Percentiles rank a stretch among this genome's conserved stretches.
Conservation (phyloP, 352 stramenopile genomes). For the Plasmopara viticola region DNA sequence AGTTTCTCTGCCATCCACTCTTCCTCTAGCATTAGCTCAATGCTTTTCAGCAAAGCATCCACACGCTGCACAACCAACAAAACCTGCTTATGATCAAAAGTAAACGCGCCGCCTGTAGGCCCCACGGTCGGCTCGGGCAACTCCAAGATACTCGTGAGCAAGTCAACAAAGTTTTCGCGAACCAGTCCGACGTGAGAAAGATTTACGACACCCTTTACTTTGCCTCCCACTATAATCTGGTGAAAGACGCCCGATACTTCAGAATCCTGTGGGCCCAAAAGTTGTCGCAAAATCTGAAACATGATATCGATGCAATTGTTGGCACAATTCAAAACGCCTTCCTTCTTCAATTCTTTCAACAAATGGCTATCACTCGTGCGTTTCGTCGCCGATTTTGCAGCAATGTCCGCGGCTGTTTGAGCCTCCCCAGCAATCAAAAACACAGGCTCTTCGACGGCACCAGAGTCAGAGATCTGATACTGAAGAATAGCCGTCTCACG, state of each 20-base stretch:
- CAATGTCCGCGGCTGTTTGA: slow-evolving; percentile 62
- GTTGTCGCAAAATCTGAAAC: slow-evolving; percentile 74
- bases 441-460: slow-evolving; percentile 75
- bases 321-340: slow-evolving; percentile 58
- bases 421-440: slow-evolving; percentile 83
- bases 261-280: slow-evolving; percentile 64
- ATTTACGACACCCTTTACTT: slow-evolving; percentile 52
- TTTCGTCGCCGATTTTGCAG: slow-evolving; percentile 46
- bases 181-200: slow-evolving; percentile 69
- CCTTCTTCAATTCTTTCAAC: slow-evolving; percentile 70
- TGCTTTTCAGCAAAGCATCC: slow-evolving; percentile 71
- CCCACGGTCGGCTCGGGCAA: slow-evolving; percentile 68
- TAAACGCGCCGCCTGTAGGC: slow-evolving; percentile 40
- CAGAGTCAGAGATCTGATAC: slow-evolving; percentile 83
- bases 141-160: slow-evolving; percentile 80
- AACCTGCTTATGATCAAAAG: slow-evolving; percentile 70
- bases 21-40: slow-evolving; percentile 82
- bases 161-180: slow-evolving; percentile 76
- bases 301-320: slow-evolving; percentile 77
- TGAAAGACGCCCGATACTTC: slow-evolving; percentile 62
- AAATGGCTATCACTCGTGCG: slow-evolving; percentile 53
- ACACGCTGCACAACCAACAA: slow-evolving; percentile 70
- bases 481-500: slow-evolving; percentile 83
- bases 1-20: slow-evolving; percentile 84
- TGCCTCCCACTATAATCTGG: slow-evolving; percentile 51